Evolutionary conservation across 352 stramenopile genomes (phyloP), one percentile per base, ranked within the genome.

Genomic region (Pseudoperonospora humuli): DNA sequence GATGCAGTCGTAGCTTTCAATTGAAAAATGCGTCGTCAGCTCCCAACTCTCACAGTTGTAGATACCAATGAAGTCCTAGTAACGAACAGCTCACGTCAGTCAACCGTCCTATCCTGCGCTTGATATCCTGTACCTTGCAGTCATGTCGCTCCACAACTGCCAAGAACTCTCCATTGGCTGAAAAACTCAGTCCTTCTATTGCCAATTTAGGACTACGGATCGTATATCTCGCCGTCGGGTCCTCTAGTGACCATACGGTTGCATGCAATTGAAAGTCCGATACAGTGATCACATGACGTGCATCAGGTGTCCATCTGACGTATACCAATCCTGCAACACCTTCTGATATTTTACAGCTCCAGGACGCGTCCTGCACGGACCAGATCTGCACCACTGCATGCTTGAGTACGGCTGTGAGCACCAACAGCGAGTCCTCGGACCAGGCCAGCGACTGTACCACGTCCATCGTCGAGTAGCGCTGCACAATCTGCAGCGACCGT

Each of bases 211-310:
- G 80, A 35, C 63, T 67, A 4, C 73, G 64, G 40, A 90, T 84
- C 31, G 67, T 65, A 19, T 63, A 82, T 18, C 79, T 71, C 15
- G 69, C 68, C 5, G 58, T 57, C 17, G 64, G 50, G 39, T 87
- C 69, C n/a, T 64, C 31, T 3, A 92, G 59, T 14, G 75, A 88
- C 80, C 80, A 92, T 21, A 92, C 75, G 2, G 73, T 90, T 18
- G 74, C 77, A 37, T 90, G 78, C 17, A 92, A 54, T 47, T 86
- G 77, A 37, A 92, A 92, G 54, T 92, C 80, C n/a, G 79, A 82
- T 9, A 92, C 71, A 0, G 77, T 90, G 40, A 92, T 56, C 4
- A 88, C 40, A 33, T 92, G 79, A 11, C 74, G 69, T 34, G 73
- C 57, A 25, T 85, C 76, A 0, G 79, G 73, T 0, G 57, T 51